A percentile compares a stretch with the other conserved stretches of the same genome.
Conservation (phyloP, 805 yeast species). For the Candida namnaoensis region DNA sequence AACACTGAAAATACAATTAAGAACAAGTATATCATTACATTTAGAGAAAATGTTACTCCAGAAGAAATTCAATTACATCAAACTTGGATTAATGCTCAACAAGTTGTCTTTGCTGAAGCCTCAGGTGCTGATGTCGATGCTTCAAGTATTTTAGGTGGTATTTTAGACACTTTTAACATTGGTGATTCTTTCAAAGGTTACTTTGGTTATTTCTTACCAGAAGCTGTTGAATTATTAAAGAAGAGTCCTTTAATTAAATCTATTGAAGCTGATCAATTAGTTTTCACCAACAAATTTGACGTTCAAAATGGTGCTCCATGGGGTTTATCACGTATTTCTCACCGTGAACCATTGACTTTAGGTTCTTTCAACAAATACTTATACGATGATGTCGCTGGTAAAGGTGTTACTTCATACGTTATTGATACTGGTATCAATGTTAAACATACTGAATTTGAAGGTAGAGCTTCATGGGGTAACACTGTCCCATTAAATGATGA, state of each 20-base stretch:
- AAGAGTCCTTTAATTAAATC: slow-evolving; percentile 54
- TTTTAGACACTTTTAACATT: slow-evolving; percentile 53
- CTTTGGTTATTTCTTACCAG: slow-evolving; percentile 74
- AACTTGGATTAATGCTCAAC: slow-evolving; percentile 52
- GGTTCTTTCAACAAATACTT: slow-evolving; percentile 67
- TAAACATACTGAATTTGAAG: slow-evolving; percentile 69
- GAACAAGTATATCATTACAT: slow-evolving; percentile 74
- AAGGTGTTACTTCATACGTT: slow-evolving; percentile 80
- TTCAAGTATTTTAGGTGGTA: slow-evolving; percentile 36
- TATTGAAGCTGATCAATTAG: slow-evolving; percentile 72
- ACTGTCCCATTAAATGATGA: slow-evolving; percentile 68
- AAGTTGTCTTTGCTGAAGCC: slow-evolving; percentile 30
- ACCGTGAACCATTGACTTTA: slow-evolving; percentile 60
- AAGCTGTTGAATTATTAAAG: slow-evolving; percentile 66
- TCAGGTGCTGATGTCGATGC: slow-evolving; percentile 9
- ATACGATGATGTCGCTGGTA: slow-evolving; percentile 66
- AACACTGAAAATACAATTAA: no score
- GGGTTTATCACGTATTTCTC: slow-evolving; percentile 90
- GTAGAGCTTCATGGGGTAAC: slow-evolving; percentile 82
- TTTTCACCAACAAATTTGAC: slow-evolving; percentile 51
- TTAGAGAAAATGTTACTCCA: slow-evolving; percentile 54
- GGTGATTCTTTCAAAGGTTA: slow-evolving; percentile 58
- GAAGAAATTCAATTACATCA: slow-evolving; percentile 57
- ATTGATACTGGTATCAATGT: slow-evolving; percentile 85
- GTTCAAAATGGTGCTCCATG: slow-evolving; percentile 85